Conservation (phyloP, 805 yeast species). For the Kluyveromyces wickerhamii region DNA sequence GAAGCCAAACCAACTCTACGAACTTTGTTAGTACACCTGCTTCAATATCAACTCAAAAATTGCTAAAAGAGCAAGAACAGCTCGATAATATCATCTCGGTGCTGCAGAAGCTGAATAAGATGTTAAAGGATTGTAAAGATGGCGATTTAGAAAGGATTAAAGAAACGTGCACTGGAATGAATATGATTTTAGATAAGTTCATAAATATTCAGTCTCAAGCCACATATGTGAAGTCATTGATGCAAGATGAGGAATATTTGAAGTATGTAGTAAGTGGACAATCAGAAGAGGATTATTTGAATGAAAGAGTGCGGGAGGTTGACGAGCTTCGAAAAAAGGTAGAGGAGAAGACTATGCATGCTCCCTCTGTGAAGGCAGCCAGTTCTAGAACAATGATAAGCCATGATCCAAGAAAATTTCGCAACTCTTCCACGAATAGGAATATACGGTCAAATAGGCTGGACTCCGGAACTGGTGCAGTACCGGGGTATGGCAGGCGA, state of each 20-base stretch:
- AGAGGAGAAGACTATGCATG: slow-evolving; percentile 8
- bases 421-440: too few relatives aligned
- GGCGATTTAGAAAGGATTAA: slow-evolving; percentile 28
- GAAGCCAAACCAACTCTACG: slow-evolving; percentile 14
- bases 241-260: slow-evolving; percentile 33
- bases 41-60: slow-evolving; percentile 23
- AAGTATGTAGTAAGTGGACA: slow-evolving; percentile 22
- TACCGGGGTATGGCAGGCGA: background rate
- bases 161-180: slow-evolving; percentile 40
- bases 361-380: background rate
- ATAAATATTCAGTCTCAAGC: slow-evolving; percentile 55
- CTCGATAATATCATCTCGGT: slow-evolving; percentile 25
- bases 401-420: too few relatives aligned
- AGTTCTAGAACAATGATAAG: too few relatives aligned
- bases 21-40: slow-evolving; percentile 7
- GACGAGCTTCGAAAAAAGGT: slow-evolving; percentile 14
- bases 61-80: slow-evolving; percentile 24
- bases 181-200: slow-evolving; percentile 50
- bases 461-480: too few relatives aligned
- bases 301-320: slow-evolving; percentile 13
- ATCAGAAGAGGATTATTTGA: slow-evolving; percentile 12
- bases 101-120: slow-evolving; percentile 19
- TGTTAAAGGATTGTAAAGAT: slow-evolving; percentile 15
- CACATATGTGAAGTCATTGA: slow-evolving; percentile 41
- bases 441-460: background rate